phyloP scores from a whole-genome alignment of 352 stramenopile genomes.

The Phytophthora idaei region DNA sequence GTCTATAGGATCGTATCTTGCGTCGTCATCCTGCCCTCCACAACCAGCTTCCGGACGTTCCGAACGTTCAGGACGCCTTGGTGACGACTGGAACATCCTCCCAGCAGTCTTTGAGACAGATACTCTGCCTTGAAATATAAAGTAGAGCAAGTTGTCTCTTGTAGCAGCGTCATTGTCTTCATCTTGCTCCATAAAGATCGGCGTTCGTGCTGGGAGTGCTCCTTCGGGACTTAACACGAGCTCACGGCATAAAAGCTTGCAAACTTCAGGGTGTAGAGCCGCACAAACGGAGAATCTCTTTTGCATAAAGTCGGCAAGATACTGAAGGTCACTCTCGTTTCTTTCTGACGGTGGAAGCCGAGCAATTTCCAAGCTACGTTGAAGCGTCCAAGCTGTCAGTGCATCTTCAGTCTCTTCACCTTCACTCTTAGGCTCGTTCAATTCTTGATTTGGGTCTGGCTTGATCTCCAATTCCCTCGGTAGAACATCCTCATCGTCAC shows the following conservation, averaged over 20 bases:
- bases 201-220: conserved; percentile 26
- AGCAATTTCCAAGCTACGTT: conserved; percentile 37
- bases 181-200: conserved; percentile 41
- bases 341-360: conserved; percentile 19
- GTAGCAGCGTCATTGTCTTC: conserved; percentile 4
- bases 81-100: conserved; percentile 30
- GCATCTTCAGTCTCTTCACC: conserved; percentile 20
- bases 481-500: conserved; percentile 6
- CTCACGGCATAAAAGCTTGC: conserved; percentile 39
- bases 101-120: conserved; percentile 30
- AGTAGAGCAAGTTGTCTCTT: conserved; percentile 25
- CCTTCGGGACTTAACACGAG: conserved; percentile 33
- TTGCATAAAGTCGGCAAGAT: conserved; percentile 53
- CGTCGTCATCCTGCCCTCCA: conserved; percentile 11
- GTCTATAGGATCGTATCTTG: conserved; percentile 6
- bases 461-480: conserved; percentile 4
- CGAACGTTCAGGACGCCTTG: conserved; percentile 3
- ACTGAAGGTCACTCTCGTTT: conserved; percentile 44
- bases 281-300: conserved; percentile 49
- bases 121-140: conserved; percentile 39
- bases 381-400: conserved; percentile 32
- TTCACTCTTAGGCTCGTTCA: conserved; percentile 1
- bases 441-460: conserved; percentile 8
- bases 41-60: conserved; percentile 4
- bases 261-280: conserved; percentile 40